Evolutionary conservation across 169 alveolate species (phyloP), one percentile per base, ranked within the genome.

Genomic region (Theileria equi): DNA sequence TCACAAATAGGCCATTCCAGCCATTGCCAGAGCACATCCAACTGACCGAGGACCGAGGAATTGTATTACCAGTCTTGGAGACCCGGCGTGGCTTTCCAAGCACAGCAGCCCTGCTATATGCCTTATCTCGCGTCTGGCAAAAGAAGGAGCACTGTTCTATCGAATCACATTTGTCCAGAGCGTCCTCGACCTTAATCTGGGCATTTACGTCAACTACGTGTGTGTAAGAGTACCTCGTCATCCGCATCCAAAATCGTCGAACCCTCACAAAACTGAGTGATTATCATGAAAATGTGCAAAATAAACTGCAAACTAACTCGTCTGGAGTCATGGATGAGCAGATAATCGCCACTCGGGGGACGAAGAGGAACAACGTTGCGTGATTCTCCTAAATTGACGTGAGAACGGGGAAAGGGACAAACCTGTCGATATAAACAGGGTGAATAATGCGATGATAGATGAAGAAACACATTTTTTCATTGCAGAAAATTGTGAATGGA

Each of bases 11-110:
- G 19, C 38, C 34, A 10, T 36, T 43, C 82, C 82, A 71, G 3
- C 69, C 69, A 25, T 41, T 16, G 34, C 82, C 82, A 34, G 67
- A 58, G 41, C 82, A 71, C 23, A 71, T 45, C 82, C 82, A 71
- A 8, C 49, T 71, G 7, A 68, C 68, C 3, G 71, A 63, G 2
- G 82, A 60, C 10, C 43, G 29, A 0, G 82, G 82, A 6, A 71
- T 61, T 23, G 31, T 35, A 62, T 17, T 41, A 38, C 35, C 74
- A n/a, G 65, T 17, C 5, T 71, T 68, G 10, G 28, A 36, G 10
- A 43, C 36, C 19, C 34, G 52, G 26, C 48, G 45, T n/a, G 34
- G 52, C 34, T 36, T 54, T 11, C 28, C 38, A 32, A 29, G 13
- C n/a, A 44, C 81, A 21, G 21, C 21, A 23, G 21, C 36, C 11